These are phyloP conservation scores for Cryoendolithus antarcticus DNA, from an alignment of 2,329 filamentous ascomycete species.

Conservation along the genomic window DNA sequence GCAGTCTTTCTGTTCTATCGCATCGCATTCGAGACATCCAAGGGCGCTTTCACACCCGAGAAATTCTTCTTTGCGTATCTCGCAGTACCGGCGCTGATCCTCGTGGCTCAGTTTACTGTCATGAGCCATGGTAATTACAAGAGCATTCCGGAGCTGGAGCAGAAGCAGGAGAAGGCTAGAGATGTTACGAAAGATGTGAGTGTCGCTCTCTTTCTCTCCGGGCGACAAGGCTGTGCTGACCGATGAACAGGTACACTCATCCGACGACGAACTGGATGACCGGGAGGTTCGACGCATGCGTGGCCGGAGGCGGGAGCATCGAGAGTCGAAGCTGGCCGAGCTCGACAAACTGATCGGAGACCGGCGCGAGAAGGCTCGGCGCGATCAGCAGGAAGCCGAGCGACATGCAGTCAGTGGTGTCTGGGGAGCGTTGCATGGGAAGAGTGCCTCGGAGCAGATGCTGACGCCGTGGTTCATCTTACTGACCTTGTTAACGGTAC, in stretches of 20 bases:
- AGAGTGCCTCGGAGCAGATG: constrained; percentile 60
- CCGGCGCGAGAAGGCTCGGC: constrained; percentile 54
- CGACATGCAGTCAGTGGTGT: constrained; percentile 41
- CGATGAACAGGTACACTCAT: constrained; percentile 33
- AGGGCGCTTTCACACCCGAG: constrained; percentile 30
- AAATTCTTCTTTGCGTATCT: constrained; percentile 39
- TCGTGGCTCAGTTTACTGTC: constrained; percentile 31
- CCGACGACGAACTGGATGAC: constrained; percentile 44
- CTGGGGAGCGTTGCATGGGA: constrained; percentile 74
- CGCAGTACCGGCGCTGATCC: constrained; percentile 32
- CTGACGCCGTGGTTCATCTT: constrained; percentile 71
- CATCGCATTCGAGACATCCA: constrained; percentile 32
- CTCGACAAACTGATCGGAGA: constrained; percentile 61
- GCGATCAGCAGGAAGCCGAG: constrained; percentile 19
- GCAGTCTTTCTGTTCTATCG: constrained; percentile 37
- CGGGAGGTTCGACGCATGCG: constrained; percentile 46
- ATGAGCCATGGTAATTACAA: constrained; percentile 32
- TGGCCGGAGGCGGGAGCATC: constrained; percentile 40
- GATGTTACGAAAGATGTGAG: constrained; percentile 28
- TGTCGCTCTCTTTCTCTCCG: neutral
- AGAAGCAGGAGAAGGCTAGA: constrained; percentile 64
- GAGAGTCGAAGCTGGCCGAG: constrained; percentile 54
- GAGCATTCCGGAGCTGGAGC: constrained; percentile 63
- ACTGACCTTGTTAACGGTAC: constrained; percentile 61
- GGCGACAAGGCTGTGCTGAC: constrained; percentile 2